Conservation (phyloP, 371 early-diverging fungal species). For the Mucor velutinosus region DNA sequence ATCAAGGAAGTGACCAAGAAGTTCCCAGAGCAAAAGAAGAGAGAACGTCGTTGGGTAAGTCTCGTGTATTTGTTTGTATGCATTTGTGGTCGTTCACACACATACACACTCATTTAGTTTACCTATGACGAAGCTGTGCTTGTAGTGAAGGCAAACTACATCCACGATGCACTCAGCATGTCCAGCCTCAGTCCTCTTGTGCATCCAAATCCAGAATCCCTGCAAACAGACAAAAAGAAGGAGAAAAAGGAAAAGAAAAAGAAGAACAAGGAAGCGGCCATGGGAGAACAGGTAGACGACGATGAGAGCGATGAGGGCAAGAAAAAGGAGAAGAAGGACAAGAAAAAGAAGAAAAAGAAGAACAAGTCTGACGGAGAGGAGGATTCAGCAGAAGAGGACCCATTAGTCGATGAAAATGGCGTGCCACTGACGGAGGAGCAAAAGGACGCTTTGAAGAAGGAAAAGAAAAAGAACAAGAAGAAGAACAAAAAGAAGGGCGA, state of each 20-base stretch:
- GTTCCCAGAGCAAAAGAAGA: conserved; percentile 57
- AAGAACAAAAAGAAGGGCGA: conserved; percentile 21
- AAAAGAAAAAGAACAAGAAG: conserved; percentile 22
- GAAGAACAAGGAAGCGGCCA: not conserved
- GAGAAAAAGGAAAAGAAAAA: conserved; percentile 15
- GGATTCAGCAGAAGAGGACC: not conserved
- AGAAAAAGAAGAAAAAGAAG: conserved; percentile 18
- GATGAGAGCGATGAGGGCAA: conserved; percentile 9
- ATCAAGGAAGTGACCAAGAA: conserved; percentile 51
- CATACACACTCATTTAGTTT: conserved; percentile 35
- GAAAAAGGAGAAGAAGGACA: conserved; percentile 10
- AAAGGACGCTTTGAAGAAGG: conserved; percentile 9
- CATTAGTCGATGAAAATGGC: conserved; percentile 9
- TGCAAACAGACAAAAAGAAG: conserved; percentile 1
- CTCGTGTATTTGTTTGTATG: not conserved
- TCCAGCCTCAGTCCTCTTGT: conserved; percentile 27
- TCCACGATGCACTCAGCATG: conserved; percentile 53
- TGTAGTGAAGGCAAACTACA: conserved; percentile 43
- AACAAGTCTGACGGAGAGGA: conserved; percentile 10
- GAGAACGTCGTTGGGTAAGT: conserved; percentile 58
- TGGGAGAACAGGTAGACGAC: not conserved
- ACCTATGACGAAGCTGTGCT: conserved; percentile 53
- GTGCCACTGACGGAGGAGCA: conserved; percentile 6
- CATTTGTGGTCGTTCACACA: not conserved
- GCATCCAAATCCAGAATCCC: conserved; percentile 1